Base-by-base conservation (phyloP, 2,329 filamentous ascomycete genomes). In the Penicillium verrucosum region DNA sequence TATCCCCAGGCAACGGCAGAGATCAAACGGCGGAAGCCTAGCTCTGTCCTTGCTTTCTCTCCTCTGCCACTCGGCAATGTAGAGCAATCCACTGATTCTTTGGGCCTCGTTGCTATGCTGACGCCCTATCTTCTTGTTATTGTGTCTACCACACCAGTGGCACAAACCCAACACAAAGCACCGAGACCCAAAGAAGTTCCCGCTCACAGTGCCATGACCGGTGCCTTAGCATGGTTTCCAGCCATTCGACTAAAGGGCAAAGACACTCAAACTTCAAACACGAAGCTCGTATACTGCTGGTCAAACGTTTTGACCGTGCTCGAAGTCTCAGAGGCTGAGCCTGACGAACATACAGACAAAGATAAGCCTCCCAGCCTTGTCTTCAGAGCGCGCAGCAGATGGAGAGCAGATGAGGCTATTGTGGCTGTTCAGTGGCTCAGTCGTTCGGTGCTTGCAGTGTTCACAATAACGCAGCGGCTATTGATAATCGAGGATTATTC, bases 371-470 rank as follows among this genome's bases (percentile, higher is more conserved):
- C 90, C 1, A 86, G 82, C 45, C 83, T 97, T 23, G 85, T 83
- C 43, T 99, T 99, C 75, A 86, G 83, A 68, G 84, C 91, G 3
- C 86, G 92, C 55, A 96, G 88, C 73, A 82, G 92, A 60, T 99
- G 93, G 91, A 90, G 89, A 73, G 90, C 92, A 42, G 91, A 97
- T 60, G 94, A 99, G 76, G 88, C 94, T 5, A 96, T 99, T 62
- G 94, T 96, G 57, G 92, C 92, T 1, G 89, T 97, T 4, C 94
- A 99, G 71, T 99, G 94, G 95, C 81, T 99, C 23, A 96, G 91
- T 67, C 87, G 92, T 60, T 97, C 94, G 3, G 93, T 99, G 0
- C 78, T 99, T 51, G 90, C 89, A 1, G 88, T 97, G 30, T 79
- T 99, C 56, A 99, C 95, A 3, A 93, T 97, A 61, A 96, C 92